Evolutionary conservation across 129 eudicot genomes (phyloP), one percentile per base, ranked within the genome.

Genomic region (Chrysanthemum lavandulifolium): DNA sequence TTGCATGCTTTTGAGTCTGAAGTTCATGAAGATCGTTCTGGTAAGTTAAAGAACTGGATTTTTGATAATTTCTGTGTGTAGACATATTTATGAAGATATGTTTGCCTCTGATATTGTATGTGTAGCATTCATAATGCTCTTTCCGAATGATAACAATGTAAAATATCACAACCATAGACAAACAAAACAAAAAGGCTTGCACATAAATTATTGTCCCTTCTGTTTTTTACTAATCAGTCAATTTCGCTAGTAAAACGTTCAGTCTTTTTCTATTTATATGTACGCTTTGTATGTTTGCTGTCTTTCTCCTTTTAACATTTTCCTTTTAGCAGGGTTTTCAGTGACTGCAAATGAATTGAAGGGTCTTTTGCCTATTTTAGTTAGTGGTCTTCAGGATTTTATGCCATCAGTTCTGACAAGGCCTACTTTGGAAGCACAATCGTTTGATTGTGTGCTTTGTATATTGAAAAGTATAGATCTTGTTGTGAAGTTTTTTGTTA

Each of bases 1-100:
- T 82, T 90, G 79, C 92, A 89, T 79, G 92, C 97, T 76, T 88
- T 78, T 75, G 97, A 90, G 84, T 81, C 84, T 53, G 85, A 89
- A 53, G 77, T 59, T 15, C 68, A 69, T 13, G 81, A 82, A 82
- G 88, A 82, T 72, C 71, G 65, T 73, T 67, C 86, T 79, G 90
- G 98, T 93, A 65, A 68, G 88, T 85, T 49, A 58, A 65, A 54
- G 61, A 63, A 13, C 74, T 40, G 57, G 55, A 23, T 51, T 67
- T 27, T 57, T 65, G 53, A 67, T 52, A 14, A 14, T 73, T 56
- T 71, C 49, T 0, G 2, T 40, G 9, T 40, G 47, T 36, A 48
- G 36, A 48, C 23, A 21, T 29, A 19, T 64, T 48, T 63, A 13
- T 74, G 50, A 66, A 19, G 56, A 45, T 66, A 14, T 51, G 61